Percentiles rank a stretch among this genome's conserved stretches.
These are phyloP conservation scores for Hysterium pulicare DNA, from an alignment of 2,329 filamentous ascomycete species.

Conservation along the genomic window DNA sequence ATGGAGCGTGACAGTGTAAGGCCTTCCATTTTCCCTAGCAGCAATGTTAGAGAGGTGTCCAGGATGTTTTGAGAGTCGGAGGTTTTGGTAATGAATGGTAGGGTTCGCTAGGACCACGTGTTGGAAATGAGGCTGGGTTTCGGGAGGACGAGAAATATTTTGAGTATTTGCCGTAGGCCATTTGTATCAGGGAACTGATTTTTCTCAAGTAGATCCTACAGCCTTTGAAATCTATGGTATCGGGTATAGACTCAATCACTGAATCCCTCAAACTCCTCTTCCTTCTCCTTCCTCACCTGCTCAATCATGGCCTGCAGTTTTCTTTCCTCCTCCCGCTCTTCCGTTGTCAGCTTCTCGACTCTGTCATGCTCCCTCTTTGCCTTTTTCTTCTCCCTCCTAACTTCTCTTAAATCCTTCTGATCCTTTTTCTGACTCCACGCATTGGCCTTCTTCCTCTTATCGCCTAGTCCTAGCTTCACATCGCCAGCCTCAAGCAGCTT, in stretches of 20 bases:
- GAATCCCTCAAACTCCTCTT: constrained; percentile 33
- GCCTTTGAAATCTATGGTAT: too few relatives aligned
- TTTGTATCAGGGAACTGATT: too few relatives aligned
- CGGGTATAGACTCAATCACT: constrained; percentile 31
- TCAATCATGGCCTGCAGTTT: constrained; percentile 24
- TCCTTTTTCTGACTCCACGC: constrained; percentile 39
- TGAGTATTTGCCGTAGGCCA: too few relatives aligned
- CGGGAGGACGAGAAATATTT: too few relatives aligned
- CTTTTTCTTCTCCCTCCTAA: constrained; percentile 32
- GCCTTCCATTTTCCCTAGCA: too few relatives aligned
- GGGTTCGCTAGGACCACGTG: too few relatives aligned
- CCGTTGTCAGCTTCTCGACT: constrained; percentile 24
- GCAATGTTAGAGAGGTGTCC: too few relatives aligned
- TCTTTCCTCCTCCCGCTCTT: constrained; percentile 24
- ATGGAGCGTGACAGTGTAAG: too few relatives aligned
- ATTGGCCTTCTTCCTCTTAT: constrained; percentile 15
- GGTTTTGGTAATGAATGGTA: too few relatives aligned
- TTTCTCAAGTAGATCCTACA: too few relatives aligned
- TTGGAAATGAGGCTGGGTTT: too few relatives aligned
- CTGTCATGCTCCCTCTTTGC: constrained; percentile 28
- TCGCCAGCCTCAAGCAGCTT: constrained; percentile 20
- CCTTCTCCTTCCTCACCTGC: constrained; percentile 19
- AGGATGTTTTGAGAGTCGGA: too few relatives aligned
- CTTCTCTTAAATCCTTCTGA: constrained; percentile 26
- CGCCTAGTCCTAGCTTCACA: constrained; percentile 8